Base-by-base conservation (phyloP, 2,329 filamentous ascomycete species). In the Macroventuria anomochaeta region DNA sequence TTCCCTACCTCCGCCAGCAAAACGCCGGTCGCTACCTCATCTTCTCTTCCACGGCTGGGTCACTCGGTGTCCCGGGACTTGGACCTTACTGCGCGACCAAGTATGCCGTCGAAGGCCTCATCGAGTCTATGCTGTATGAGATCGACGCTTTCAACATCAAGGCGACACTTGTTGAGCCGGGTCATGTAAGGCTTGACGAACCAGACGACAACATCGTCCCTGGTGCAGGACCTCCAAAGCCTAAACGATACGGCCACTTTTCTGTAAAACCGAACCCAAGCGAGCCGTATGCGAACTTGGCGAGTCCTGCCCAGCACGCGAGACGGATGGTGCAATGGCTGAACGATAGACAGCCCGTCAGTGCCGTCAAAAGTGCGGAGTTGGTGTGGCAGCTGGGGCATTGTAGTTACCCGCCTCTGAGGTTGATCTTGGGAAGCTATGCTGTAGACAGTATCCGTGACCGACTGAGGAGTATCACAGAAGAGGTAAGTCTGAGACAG, bases 71-170 rank as follows among this genome's bases (percentile, higher is more conserved):
- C 0, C 95, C 95, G 0, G 95, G 95, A 0, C 77, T 97, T 5
- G 93, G 93, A 0, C 93, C 93, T 0, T 97, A 96, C 71, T 97
- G 93, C 75, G 95, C 95, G 1, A 96, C 92, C 13, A 99, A 97
- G 74, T 97, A 97, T 75, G 95, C 95, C 0, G 91, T 96, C 3
- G 95, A 99, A 72, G 95, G 93, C 0, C 80, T 99, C 47, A 92
- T 97, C 64, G 95, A 99, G 75, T 93, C 91, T 13, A 93, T 99
- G 90, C 83, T 97, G 13, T 97, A 97, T 75, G 95, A 99, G 73
- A 88, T 96, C 31, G 93, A 97, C 60, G 79, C 81, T 0, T 97
- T 96, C 76, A 93, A 95, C 70, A 89, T 97, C 74, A 96, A 96
- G 75, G 91, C 91, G 0, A 97, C 93, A 2, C 83, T 99, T 5